phyloP scores from a whole-genome alignment of 805 yeast genomes.

The Nakazawaea holstii region DNA sequence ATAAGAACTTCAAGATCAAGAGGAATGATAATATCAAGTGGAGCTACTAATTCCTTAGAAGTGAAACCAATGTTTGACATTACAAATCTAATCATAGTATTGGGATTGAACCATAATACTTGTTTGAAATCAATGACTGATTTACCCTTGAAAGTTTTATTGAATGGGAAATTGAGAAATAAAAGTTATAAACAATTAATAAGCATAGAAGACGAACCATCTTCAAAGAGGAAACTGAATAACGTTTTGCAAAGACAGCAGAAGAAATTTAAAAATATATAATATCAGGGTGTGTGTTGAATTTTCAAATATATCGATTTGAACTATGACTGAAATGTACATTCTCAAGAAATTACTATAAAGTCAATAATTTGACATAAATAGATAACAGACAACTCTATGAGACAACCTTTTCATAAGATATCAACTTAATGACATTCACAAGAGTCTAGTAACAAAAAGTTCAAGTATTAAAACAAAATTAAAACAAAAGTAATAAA shows the following conservation, averaged over 20 bases:
- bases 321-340: too few relatives aligned
- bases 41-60: slow-evolving; percentile 52
- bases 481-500: not conserved
- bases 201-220: slow-evolving; percentile 37
- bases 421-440: too few relatives aligned
- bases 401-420: too few relatives aligned
- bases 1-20: slow-evolving; percentile 76
- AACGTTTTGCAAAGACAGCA: not conserved
- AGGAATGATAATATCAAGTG: slow-evolving; percentile 77
- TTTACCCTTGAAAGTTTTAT: slow-evolving; percentile 57
- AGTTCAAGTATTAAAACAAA: too few relatives aligned
- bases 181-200: slow-evolving; percentile 77
- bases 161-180: slow-evolving; percentile 69
- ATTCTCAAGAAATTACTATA: too few relatives aligned
- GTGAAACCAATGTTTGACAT: slow-evolving; percentile 69
- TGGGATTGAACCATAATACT: slow-evolving; percentile 66
- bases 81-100: slow-evolving; percentile 52
- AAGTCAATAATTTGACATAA: too few relatives aligned
- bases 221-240: too few relatives aligned
- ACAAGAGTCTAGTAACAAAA: too few relatives aligned
- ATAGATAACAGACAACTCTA: too few relatives aligned
- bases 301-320: too few relatives aligned
- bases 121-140: slow-evolving; percentile 55
- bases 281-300: too few relatives aligned
- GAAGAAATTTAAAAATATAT: too few relatives aligned